Percentiles rank a stretch among this genome's conserved stretches.
phyloP scores from a whole-genome alignment of 768 basidiomycete genomes.

The Xerocomellus chrysenteron region DNA sequence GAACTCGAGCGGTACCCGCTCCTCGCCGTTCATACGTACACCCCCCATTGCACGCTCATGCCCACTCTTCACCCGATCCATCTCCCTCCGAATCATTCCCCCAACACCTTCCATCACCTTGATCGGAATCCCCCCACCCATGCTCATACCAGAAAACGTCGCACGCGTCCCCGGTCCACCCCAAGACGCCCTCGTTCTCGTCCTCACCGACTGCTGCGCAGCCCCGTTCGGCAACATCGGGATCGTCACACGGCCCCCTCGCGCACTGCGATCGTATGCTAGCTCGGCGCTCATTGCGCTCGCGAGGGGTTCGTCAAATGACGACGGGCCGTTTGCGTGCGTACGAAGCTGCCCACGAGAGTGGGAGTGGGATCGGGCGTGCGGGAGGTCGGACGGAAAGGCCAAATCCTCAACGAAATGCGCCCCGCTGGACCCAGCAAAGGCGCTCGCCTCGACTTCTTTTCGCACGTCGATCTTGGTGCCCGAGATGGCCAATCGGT shows the following conservation, averaged over 20 bases:
- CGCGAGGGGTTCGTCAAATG: conserved; percentile 73
- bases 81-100: conserved; percentile 52
- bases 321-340: conserved; percentile 44
- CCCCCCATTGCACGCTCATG: background rate
- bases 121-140: conserved; percentile 44
- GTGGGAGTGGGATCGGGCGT: conserved; percentile 5
- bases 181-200: conserved; percentile 13
- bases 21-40: background rate
- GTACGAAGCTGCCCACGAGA: conserved; percentile 35
- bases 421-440: conserved; percentile 28
- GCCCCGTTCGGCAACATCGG: conserved; percentile 83
- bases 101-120: conserved; percentile 62
- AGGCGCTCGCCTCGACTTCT: conserved; percentile 67
- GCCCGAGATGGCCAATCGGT: conserved; percentile 57
- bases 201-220: conserved; percentile 14
- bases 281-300: conserved; percentile 68
- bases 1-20: conserved; percentile 48
- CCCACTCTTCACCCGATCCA: conserved; percentile 28
- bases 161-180: conserved; percentile 13
- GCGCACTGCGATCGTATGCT: conserved; percentile 41
- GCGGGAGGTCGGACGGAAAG: conserved; percentile 2
- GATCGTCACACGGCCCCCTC: conserved; percentile 41
- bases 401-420: conserved; percentile 26
- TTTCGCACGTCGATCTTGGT: conserved; percentile 67
- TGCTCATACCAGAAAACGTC: conserved; percentile 17